These are phyloP conservation scores for Fusarium sacchari DNA, from an alignment of 2,329 filamentous ascomycete species.

Conservation along the genomic window DNA sequence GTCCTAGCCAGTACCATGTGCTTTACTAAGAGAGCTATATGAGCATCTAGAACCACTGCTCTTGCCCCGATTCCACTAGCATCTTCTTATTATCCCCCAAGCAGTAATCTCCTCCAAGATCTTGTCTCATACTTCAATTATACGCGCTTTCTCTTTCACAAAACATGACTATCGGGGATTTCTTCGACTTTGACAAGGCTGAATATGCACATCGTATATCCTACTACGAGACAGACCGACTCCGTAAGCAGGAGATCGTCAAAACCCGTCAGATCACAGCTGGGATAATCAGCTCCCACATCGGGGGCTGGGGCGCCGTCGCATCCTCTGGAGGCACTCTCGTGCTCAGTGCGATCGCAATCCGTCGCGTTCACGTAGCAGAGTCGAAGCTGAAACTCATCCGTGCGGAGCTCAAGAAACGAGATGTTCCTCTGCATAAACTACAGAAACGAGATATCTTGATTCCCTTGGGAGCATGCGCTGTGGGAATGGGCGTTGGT, in stretches of 20 bases:
- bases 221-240: background rate
- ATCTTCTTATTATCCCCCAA: background rate
- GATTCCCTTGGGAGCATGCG: background rate
- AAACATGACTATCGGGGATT: background rate
- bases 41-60: background rate
- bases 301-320: background rate
- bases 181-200: background rate
- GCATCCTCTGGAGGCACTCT: background rate
- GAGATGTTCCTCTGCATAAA: background rate
- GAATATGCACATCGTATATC: background rate
- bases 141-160: background rate
- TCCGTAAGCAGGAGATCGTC: background rate
- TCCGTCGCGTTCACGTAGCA: background rate
- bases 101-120: background rate
- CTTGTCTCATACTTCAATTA: background rate
- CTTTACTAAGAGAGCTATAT: background rate
- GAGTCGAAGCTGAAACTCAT: background rate
- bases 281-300: background rate
- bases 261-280: background rate
- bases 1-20: background rate
- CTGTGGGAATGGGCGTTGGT: background rate
- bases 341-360: background rate
- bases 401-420: background rate
- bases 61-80: background rate
- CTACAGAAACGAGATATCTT: background rate